Conservation (phyloP, 768 basidiomycete species). For the Psilocybe tampanensis region DNA sequence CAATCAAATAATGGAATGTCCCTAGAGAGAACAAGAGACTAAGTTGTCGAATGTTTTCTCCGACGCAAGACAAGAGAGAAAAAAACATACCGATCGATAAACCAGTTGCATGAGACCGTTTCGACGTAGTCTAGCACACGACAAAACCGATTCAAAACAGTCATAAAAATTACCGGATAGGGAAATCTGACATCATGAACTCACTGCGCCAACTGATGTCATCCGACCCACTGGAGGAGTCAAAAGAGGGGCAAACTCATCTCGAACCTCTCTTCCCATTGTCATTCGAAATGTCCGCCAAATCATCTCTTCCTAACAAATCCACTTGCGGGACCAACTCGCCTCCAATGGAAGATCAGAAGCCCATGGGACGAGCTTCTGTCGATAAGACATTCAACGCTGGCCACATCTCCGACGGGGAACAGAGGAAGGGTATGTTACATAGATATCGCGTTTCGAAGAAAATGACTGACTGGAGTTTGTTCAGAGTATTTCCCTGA, state of each 20-base stretch:
- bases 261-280: not conserved
- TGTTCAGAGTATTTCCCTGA: slow-evolving; percentile 6
- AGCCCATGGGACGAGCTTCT: slow-evolving; percentile 51
- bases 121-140: too few relatives aligned
- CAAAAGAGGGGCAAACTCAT: too few relatives aligned
- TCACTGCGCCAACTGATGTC: slow-evolving; percentile 3
- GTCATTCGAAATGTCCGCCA: not conserved
- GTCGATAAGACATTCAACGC: slow-evolving; percentile 30
- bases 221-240: not conserved
- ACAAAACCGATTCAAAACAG: too few relatives aligned
- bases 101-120: too few relatives aligned
- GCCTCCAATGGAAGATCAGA: slow-evolving; percentile 50
- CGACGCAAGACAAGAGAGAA: too few relatives aligned
- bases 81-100: too few relatives aligned
- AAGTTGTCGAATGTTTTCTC: too few relatives aligned
- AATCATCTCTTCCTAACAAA: not conserved
- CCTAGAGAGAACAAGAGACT: too few relatives aligned
- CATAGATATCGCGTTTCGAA: too few relatives aligned
- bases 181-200: not conserved
- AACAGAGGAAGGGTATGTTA: slow-evolving; percentile 49
- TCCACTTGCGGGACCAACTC: slow-evolving; percentile 48
- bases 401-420: slow-evolving; percentile 36
- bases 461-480: too few relatives aligned
- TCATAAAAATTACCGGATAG: too few relatives aligned
- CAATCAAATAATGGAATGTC: too few relatives aligned